Evolutionary conservation across 2,329 filamentous ascomycete species (phyloP), one percentile per base, ranked within the genome.

Genomic region (Pseudogymnoascus sp.): DNA sequence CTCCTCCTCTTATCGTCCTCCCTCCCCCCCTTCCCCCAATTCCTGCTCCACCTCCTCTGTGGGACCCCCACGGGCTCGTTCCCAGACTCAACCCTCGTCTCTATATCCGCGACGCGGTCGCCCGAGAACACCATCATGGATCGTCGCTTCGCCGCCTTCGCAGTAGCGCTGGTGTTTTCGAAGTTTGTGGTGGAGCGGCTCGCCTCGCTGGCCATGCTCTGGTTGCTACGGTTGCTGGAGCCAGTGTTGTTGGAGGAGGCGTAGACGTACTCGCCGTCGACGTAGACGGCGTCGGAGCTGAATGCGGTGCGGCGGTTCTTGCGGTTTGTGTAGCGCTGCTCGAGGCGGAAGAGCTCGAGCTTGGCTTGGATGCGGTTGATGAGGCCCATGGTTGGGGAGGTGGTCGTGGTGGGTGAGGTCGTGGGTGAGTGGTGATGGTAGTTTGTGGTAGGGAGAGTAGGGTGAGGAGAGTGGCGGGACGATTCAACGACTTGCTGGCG

Each of bases 201-300:
- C 9, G 28, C 4, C 0, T 19, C 17, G 50, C 50, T 57, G 50
- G n/a, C 50, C n/a, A 61, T 26, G 33, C 59, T 61, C 35, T 42
- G 59, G 21, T 42, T 13, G 59, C 19, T 61, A 26, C 59, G 59
- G 59, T 21, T 61, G 59, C 59, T 61, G 33, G 59, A 61, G n/a
- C 59, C 59, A 35, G 59, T 61, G 19, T 11, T 61, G 31, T 70
- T 67, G 67, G 84, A 83, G 0, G 82, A 84, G 73, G 86, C 82
- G 82, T 92, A 96, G 75, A 96, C 82, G 79, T 97, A 97, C 80
- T 97, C 93, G 77, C 93, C 95, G 74, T 97, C 91, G 68, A 97
- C 89, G 77, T 97, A 97, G 75, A 90, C 84, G 31, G 92, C 93
- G 72, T 91, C 92, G 73, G 90, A 92, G 73, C 89, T 87, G 76